Percentiles rank a stretch among this genome's conserved stretches.
These are phyloP conservation scores for Rhizopus arrhizus DNA, from an alignment of 371 early-diverging fungal species.

Conservation along the genomic window DNA sequence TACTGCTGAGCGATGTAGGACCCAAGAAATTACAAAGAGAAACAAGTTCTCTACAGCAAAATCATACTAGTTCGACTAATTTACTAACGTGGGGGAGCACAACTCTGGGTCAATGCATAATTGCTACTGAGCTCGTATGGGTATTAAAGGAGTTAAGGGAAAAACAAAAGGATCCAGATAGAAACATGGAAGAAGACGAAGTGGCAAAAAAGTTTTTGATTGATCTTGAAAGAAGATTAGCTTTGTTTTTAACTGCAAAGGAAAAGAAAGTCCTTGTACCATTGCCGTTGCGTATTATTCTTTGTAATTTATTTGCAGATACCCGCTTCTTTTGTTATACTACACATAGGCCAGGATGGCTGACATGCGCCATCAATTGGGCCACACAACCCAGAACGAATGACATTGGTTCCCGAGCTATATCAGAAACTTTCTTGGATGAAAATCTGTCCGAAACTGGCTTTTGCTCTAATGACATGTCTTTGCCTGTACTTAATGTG, in stretches of 20 bases:
- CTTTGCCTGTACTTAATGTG: constrained; percentile 9
- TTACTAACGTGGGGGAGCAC: constrained; percentile 55
- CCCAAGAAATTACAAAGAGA: constrained; percentile 14
- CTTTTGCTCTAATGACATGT: neutral
- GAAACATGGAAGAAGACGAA: constrained; percentile 59
- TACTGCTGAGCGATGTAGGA: constrained; percentile 63
- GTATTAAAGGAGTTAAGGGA: constrained; percentile 52
- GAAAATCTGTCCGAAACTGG: constrained; percentile 6
- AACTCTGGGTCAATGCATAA: constrained; percentile 63
- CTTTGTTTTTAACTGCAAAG: constrained; percentile 61
- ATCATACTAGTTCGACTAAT: neutral
- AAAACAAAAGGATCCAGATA: constrained; percentile 31
- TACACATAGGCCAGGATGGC: constrained; percentile 65
- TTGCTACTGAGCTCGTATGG: constrained; percentile 62
- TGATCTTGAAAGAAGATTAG: constrained; percentile 62
- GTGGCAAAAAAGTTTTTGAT: constrained; percentile 67
- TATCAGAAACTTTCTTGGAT: neutral
- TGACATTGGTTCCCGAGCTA: neutral
- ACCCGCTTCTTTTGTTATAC: constrained; percentile 67
- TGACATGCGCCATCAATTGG: constrained; percentile 62
- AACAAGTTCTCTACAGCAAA: neutral
- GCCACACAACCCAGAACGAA: constrained; percentile 33
- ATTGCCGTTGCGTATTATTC: constrained; percentile 57
- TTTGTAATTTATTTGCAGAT: constrained; percentile 59
- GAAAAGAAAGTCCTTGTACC: constrained; percentile 57